Percentiles rank a stretch among this genome's conserved stretches.
phyloP scores from a whole-genome alignment of 202 grass and related monocot species.

The Dendrocalamus latiflorus region DNA sequence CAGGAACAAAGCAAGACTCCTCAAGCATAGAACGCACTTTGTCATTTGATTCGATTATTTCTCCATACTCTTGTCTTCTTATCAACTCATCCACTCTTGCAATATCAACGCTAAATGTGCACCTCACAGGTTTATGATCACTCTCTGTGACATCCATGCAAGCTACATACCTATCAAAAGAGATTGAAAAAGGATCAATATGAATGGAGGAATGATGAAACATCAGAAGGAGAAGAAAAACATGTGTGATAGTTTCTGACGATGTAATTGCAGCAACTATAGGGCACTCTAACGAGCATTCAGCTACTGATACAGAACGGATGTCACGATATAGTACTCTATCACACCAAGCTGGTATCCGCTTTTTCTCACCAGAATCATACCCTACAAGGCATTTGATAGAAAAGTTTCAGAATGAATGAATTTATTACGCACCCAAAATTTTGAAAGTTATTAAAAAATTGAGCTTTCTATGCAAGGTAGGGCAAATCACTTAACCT shows the following conservation, averaged over 20 bases:
- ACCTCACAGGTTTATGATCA: conserved; percentile 72
- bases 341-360: conserved; percentile 98
- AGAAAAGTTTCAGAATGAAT: conserved; percentile 9
- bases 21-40: conserved; percentile 55
- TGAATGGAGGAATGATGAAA: conserved; percentile 2
- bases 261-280: conserved; percentile 80
- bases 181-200: conserved; percentile 19
- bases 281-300: conserved; percentile 89
- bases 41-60: conserved; percentile 66
- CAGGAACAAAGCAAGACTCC: conserved; percentile 66
- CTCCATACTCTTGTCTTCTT: conserved; percentile 81
- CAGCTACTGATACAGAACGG: conserved; percentile 72
- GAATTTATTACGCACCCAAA: neutral
- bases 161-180: conserved; percentile 77
- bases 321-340: conserved; percentile 91
- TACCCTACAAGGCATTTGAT: conserved; percentile 66
- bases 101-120: conserved; percentile 89
- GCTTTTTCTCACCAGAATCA: conserved; percentile 95
- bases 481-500: neutral
- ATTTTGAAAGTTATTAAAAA: neutral
- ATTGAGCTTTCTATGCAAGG: neutral
- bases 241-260: conserved; percentile 48
- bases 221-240: conserved; percentile 17
- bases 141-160: conserved; percentile 82
- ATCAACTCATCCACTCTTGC: conserved; percentile 73